Evolutionary conservation across 2,329 filamentous ascomycete genomes (phyloP).

Genomic region (Scortechinia acanthostroma): DNA sequence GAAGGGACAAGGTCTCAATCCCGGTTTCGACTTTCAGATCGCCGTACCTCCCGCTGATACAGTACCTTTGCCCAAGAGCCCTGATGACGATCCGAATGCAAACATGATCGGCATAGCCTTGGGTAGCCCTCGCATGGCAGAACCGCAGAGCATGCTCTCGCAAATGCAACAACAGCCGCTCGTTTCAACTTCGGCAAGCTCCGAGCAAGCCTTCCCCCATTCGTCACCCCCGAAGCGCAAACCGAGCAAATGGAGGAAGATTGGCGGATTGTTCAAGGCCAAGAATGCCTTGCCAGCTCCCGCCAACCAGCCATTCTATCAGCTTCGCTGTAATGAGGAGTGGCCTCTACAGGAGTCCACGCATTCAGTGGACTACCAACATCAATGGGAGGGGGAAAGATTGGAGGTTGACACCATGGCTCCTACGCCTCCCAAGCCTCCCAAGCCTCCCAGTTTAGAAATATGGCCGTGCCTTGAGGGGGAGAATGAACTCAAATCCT

Average conservation of each 20-base stretch:
- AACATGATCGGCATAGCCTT: neutral
- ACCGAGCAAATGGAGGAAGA: conserved; percentile 1
- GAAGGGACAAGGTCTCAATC: no score
- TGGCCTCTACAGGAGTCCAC: neutral
- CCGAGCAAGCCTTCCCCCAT: neutral
- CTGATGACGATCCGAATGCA: neutral
- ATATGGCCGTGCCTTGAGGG: neutral
- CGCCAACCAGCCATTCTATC: neutral
- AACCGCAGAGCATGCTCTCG: neutral
- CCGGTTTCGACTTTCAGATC: neutral
- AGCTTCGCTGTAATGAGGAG: neutral
- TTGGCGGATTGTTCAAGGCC: conserved; percentile 1
- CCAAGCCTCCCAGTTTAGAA: neutral
- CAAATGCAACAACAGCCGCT: no score
- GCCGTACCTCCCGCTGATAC: neutral
- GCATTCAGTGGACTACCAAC: no score
- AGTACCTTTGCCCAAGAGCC: neutral
- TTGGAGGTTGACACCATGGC: neutral
- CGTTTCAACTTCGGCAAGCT: no score
- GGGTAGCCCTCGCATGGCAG: neutral
- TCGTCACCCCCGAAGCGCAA: neutral
- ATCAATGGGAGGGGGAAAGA: neutral
- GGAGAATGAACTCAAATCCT: neutral
- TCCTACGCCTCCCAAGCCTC: neutral
- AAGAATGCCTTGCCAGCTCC: neutral